Evolutionary conservation across 805 yeast genomes (phyloP).

Genomic region (Candida methanosorbosa): DNA sequence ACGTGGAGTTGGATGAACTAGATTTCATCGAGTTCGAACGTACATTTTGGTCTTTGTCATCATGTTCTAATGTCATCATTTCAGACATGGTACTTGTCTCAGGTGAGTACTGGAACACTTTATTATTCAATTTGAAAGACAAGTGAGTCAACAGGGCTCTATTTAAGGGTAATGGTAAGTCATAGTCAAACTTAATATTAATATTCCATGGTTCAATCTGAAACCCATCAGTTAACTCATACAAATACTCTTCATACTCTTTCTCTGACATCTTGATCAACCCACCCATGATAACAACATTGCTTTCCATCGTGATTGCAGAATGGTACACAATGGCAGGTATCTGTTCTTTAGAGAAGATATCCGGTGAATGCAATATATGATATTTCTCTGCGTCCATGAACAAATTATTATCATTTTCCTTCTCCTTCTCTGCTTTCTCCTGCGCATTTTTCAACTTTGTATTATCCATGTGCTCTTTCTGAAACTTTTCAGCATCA

Average conservation of each 20-base stretch:
- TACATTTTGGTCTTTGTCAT: not conserved
- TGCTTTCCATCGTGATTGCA: slow-evolving; percentile 27
- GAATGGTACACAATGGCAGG: slow-evolving; percentile 38
- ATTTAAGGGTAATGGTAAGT: slow-evolving; percentile 36
- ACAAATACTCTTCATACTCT: slow-evolving; percentile 16
- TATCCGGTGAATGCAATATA: slow-evolving; percentile 22
- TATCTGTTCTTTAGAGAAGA: slow-evolving; percentile 29
- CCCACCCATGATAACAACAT: slow-evolving; percentile 40
- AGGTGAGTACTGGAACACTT: slow-evolving; percentile 28
- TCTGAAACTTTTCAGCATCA: too few species aligned
- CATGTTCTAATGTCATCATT: slow-evolving; percentile 7
- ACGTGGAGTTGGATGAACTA: not conserved
- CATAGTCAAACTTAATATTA: slow-evolving; percentile 21
- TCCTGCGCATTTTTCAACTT: too few species aligned
- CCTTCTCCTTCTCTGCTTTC: too few species aligned
- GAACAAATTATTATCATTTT: slow-evolving; percentile 11
- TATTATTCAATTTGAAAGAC: slow-evolving; percentile 28
- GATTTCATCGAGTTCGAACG: not conserved
- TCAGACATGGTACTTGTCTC: slow-evolving; percentile 29
- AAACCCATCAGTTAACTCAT: slow-evolving; percentile 22
- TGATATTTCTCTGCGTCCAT: slow-evolving; percentile 2
- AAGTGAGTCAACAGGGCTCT: slow-evolving; percentile 33
- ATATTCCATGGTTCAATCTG: slow-evolving; percentile 24
- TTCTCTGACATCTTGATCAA: slow-evolving; percentile 13
- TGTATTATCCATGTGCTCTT: too few species aligned